Base-by-base conservation (phyloP, 1,139 yeast species). In the Blastobotrys capitulatus region DNA sequence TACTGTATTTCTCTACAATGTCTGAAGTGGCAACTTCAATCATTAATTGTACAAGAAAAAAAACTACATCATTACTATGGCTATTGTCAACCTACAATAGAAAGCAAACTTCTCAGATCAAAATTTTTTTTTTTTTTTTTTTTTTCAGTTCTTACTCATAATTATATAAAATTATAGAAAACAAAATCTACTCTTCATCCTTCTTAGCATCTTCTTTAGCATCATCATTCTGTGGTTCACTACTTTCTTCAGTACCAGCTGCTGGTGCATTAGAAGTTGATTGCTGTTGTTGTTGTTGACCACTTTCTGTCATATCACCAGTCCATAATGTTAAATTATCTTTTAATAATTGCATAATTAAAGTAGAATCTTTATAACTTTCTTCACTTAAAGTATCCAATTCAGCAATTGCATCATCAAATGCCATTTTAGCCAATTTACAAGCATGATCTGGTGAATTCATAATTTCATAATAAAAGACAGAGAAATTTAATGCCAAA, bases 241-340 rank as follows among this genome's bases (percentile, higher is more conserved):
- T 20, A 38, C 35, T 35, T 15, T 36, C 46, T 22, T 45, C 59
- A 31, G 51, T 49, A 27, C 54, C 44, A 19, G 51, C 52, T 20
- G 54, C 6, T 3, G n/a, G 6, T 5, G n/a, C 39, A 15, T 13
- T 22, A 7, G 25, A 22, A 5, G 25, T 5, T 22, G 25, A 22
- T 22, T 46, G 32, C 76, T 79, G 54, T 77, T 81, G 61, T 22
- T 46, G 32, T 76, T 79, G 54, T 77, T 81, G 61, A 78, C 80
- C 53, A 58, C 89, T 83, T 73, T 88, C 96, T 51, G 95, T 83
- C 86, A 88, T 86, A 70, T 90, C 97, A 47, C 86, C 82, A 61
- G 97, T 90, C 98, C 98, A 92, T 76, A 90, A 83, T 62, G 97
- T 90, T 76, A 92, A 80, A 81, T 92, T 92, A 76, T 92, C 97